These are phyloP conservation scores for Ustilago esculenta DNA, from an alignment of 1,284 basidiomycete species.

Conservation along the genomic window DNA sequence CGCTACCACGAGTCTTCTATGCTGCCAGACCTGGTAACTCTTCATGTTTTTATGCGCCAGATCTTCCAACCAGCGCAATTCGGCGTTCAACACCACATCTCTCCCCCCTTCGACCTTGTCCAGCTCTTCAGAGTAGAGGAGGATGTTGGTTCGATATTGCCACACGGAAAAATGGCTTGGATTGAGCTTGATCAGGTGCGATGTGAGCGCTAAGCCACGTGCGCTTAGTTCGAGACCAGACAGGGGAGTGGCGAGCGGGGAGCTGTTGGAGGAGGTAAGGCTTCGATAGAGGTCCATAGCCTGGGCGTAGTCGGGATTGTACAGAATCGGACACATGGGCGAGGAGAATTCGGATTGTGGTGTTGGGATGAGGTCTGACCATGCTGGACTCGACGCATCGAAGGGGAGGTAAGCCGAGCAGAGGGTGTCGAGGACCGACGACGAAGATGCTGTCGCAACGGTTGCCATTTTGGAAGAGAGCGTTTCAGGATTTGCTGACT, in stretches of 20 bases:
- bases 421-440: slow-evolving; percentile 22
- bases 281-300: slow-evolving; percentile 63
- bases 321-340: slow-evolving; percentile 63
- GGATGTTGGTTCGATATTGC: slow-evolving; percentile 58
- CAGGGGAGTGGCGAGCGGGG: background rate
- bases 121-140: slow-evolving; percentile 32
- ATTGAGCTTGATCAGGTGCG: slow-evolving; percentile 55
- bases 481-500: too few species aligned
- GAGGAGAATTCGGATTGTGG: slow-evolving; percentile 54
- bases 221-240: slow-evolving; percentile 35
- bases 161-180: slow-evolving; percentile 60
- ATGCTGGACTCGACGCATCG: slow-evolving; percentile 39
- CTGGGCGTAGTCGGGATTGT: slow-evolving; percentile 51
- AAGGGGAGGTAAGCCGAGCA: slow-evolving; percentile 41
- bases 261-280: slow-evolving; percentile 24
- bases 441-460: slow-evolving; percentile 2
- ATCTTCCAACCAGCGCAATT: slow-evolving; percentile 54
- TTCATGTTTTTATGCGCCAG: slow-evolving; percentile 62
- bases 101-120: background rate
- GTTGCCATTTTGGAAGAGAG: slow-evolving; percentile 26
- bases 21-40: slow-evolving; percentile 66
- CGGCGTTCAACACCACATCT: slow-evolving; percentile 25
- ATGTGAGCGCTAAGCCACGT: slow-evolving; percentile 55
- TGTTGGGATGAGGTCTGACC: slow-evolving; percentile 56
- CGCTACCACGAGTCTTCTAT: slow-evolving; percentile 50